phyloP scores from a whole-genome alignment of 176 grass and related monocot species.

The Triticum timopheevii region DNA sequence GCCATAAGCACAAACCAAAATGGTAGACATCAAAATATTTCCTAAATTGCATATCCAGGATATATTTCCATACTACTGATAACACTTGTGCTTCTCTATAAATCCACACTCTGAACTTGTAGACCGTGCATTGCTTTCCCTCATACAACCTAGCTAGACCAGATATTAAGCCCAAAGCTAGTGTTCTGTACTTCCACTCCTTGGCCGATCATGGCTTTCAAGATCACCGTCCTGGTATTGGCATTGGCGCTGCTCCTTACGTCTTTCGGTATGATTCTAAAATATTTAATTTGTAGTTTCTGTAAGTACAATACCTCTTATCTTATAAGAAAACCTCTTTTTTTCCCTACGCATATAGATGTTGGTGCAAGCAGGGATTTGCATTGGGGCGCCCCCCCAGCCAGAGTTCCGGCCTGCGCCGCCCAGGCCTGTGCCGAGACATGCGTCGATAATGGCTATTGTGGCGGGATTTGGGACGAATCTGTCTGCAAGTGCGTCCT shows the following conservation, averaged over 20 bases:
- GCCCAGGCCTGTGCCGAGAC: neutral
- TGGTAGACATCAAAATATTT: neutral
- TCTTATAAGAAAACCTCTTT: neutral
- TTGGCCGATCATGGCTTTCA: neutral
- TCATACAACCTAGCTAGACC: neutral
- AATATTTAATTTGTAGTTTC: no score
- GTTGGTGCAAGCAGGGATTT: neutral
- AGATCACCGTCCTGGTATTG: neutral
- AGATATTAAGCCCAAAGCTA: neutral
- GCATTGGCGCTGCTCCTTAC: neutral
- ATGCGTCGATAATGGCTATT: neutral
- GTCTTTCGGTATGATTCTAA: neutral
- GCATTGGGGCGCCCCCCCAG: no score
- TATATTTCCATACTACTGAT: neutral
- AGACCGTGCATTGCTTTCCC: neutral
- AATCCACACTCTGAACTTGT: neutral
- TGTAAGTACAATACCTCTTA: neutral
- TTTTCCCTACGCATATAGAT: neutral
- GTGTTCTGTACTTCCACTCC: neutral
- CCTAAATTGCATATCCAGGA: neutral
- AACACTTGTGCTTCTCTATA: neutral
- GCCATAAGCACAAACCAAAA: no score
- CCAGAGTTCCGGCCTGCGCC: neutral
- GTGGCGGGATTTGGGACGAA: neutral
- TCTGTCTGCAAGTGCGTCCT: neutral